These are phyloP conservation scores for Phytophthora palmivora DNA, from an alignment of 352 stramenopile genomes.

Conservation along the genomic window DNA sequence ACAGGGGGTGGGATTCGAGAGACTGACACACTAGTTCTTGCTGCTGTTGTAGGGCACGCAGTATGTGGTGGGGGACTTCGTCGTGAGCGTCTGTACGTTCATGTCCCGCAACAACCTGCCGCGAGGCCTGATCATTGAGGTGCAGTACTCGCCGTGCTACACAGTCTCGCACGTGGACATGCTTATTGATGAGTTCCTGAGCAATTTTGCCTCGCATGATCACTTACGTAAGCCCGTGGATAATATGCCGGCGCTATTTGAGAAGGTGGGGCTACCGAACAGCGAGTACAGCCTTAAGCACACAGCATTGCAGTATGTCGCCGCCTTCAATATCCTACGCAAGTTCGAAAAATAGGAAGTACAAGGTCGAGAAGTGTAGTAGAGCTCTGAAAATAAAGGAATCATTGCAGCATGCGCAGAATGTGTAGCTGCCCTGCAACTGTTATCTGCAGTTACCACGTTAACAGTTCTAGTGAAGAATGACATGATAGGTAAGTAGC, in stretches of 20 bases:
- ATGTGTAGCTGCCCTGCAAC: background rate
- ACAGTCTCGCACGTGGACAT: conserved; percentile 77
- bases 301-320: conserved; percentile 89
- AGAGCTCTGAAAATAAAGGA: conserved; percentile 13
- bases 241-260: conserved; percentile 66
- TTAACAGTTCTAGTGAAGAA: too few species aligned
- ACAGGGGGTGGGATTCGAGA: background rate
- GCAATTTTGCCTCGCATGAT: conserved; percentile 71
- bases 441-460: too few species aligned
- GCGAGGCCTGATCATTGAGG: conserved; percentile 80
- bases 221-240: conserved; percentile 81
- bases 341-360: conserved; percentile 76
- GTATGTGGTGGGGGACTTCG: conserved; percentile 85
- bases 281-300: conserved; percentile 89
- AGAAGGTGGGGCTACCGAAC: conserved; percentile 75
- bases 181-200: conserved; percentile 87
- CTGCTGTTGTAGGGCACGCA: conserved; percentile 59
- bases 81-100: conserved; percentile 88
- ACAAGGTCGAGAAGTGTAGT: background rate
- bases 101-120: conserved; percentile 88
- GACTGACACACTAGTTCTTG: conserved; percentile 10
- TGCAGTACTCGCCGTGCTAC: conserved; percentile 88
- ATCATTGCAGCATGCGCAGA: background rate
- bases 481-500: too few species aligned
- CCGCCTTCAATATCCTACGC: conserved; percentile 86